phyloP scores from a whole-genome alignment of 2,329 filamentous ascomycete genomes.

The Metarhizium robertsii region DNA sequence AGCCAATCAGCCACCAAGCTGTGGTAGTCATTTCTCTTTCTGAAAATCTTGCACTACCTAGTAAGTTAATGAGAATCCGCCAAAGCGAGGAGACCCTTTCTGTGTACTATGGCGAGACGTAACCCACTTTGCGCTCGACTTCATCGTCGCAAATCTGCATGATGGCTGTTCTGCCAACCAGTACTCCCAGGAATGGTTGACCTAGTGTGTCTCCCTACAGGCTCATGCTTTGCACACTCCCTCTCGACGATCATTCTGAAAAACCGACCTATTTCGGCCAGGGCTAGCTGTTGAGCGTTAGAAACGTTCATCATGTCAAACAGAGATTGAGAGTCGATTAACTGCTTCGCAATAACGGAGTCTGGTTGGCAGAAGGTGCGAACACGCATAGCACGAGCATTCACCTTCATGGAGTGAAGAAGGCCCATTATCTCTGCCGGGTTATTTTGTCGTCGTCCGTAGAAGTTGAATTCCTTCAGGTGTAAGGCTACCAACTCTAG shows the following conservation, averaged over 20 bases:
- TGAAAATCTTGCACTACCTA: too few relatives aligned
- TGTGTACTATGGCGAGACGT: not conserved
- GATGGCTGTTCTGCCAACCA: not conserved
- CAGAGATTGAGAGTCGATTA: slow-evolving; percentile 42
- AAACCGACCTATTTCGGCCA: slow-evolving; percentile 43
- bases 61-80: too few relatives aligned
- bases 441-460: slow-evolving; percentile 35
- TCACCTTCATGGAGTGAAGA: slow-evolving; percentile 41
- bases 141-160: not conserved
- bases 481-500: slow-evolving; percentile 44
- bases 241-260: slow-evolving; percentile 44
- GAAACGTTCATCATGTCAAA: slow-evolving; percentile 39
- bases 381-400: slow-evolving; percentile 42
- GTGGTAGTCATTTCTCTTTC: too few relatives aligned
- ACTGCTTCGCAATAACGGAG: slow-evolving; percentile 46
- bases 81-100: not conserved
- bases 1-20: too few relatives aligned
- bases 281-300: slow-evolving; percentile 32
- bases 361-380: slow-evolving; percentile 51
- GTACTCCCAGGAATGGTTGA: not conserved
- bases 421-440: slow-evolving; percentile 35
- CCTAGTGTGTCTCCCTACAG: not conserved
- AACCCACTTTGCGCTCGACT: not conserved
- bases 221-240: slow-evolving; percentile 14
- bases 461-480: slow-evolving; percentile 43